Evolutionary conservation across 306 rosid genomes (phyloP).

Genomic region (Delonix regia): DNA sequence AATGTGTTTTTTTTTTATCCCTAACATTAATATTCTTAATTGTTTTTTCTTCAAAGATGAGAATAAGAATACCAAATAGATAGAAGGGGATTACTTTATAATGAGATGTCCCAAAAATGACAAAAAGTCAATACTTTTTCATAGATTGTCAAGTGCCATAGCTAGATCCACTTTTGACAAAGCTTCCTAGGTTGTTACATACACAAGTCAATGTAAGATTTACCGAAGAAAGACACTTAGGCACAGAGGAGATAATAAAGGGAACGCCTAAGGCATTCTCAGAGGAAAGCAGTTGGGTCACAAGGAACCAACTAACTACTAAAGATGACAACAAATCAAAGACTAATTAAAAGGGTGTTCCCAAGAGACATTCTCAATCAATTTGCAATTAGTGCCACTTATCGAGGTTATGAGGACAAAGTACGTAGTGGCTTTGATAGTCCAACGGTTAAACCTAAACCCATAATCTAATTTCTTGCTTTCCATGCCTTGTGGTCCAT

Average conservation of each 20-base stretch:
- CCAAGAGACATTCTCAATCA: neutral
- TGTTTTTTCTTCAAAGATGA: too few relatives aligned
- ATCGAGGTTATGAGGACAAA: constrained; percentile 26
- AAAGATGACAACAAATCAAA: neutral
- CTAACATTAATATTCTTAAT: too few relatives aligned
- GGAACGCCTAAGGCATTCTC: neutral
- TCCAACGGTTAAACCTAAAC: constrained; percentile 35
- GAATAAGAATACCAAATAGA: too few relatives aligned
- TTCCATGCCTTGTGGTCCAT: constrained; percentile 28
- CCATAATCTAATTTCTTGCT: constrained; percentile 35
- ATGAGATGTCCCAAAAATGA: too few relatives aligned
- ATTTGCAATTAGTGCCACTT: constrained; percentile 16
- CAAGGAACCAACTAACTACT: too few relatives aligned
- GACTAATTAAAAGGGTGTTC: constrained; percentile 10
- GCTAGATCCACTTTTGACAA: neutral
- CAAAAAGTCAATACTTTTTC: too few relatives aligned
- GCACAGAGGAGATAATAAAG: neutral
- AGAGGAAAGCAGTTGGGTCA: too few relatives aligned
- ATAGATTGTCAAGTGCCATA: too few relatives aligned
- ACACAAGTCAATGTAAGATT: neutral
- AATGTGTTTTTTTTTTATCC: too few relatives aligned
- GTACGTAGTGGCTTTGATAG: constrained; percentile 39
- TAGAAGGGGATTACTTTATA: too few relatives aligned
- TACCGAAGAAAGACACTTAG: neutral
- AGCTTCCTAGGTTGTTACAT: neutral